Evolutionary conservation across 2,329 filamentous ascomycete species (phyloP), one percentile per base, ranked within the genome.

Genomic region (Monosporascus sp.): DNA sequence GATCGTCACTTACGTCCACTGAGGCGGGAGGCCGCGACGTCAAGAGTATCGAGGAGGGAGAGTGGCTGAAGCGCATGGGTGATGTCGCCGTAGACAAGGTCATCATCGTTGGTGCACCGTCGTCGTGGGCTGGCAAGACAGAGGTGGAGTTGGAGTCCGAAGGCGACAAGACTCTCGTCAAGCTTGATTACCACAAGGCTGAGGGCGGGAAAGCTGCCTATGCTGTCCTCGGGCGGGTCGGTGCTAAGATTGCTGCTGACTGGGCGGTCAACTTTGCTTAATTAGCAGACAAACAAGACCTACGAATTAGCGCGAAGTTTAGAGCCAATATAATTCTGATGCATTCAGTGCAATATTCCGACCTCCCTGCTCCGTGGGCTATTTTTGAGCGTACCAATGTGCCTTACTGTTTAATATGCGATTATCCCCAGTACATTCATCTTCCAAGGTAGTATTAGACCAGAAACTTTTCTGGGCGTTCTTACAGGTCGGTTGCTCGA

Each of bases 11-110:
- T n/a, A 76, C 76, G 5, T 92, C 88, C 1, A 79, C 79, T n/a
- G 85, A 95, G 58, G 77, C 87, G 7, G 82, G 81, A 63, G 71
- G 73, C 26, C 77, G 77, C 2, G 75, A 76, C 35, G 69, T 68
- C 49, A 80, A 79, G 62, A 80, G 80, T 5, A 73, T 85, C 58
- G 81, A 88, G 70, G 82, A 85, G 17, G 85, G 87, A 40, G 78
- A 81, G 37, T 97, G 91, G 77, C 72, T 92, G 57, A 89, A 93
- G 78, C 78, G 74, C 6, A 95, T 97, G 87, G 78, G 80, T 31
- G 78, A 81, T 45, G 91, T 97, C 3, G 75, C 80, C 7, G 84
- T 97, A 1, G 91, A 96, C 74, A 91, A 88, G 73, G 81, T 97
- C 52, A 78, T 97, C 47, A 64, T 99, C 48, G 84, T 97, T 20